Percentiles rank a stretch among this genome's conserved stretches.
Evolutionary conservation across 164 flowering plant species (phyloP).

Genomic region (Protea cynaroides): DNA sequence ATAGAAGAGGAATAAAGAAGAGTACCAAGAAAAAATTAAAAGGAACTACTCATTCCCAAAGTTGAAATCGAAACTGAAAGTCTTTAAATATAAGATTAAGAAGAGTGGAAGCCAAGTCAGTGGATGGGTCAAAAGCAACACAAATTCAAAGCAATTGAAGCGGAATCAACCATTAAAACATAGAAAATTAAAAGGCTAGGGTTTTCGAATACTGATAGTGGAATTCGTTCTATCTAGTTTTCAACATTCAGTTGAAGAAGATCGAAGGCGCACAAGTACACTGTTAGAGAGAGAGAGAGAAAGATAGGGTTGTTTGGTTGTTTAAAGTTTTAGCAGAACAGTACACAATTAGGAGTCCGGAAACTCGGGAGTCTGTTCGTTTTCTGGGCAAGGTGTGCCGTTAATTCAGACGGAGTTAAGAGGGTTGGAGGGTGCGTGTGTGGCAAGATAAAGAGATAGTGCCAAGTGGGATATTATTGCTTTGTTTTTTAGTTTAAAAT

Average conservation of each 20-base stretch:
- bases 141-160: too few relatives aligned
- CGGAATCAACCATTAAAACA: not conserved
- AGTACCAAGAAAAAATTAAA: not conserved
- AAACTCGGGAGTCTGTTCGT: constrained; percentile 7
- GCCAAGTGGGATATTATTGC: constrained; percentile 19
- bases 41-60: not conserved
- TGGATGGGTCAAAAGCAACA: too few relatives aligned
- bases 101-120: too few relatives aligned
- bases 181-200: not conserved
- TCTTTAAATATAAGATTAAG: too few relatives aligned
- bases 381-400: constrained; percentile 17
- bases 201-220: too few relatives aligned
- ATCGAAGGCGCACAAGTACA: too few relatives aligned
- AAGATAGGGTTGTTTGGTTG: too few relatives aligned
- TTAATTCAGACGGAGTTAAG: constrained; percentile 29
- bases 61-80: constrained; percentile 3
- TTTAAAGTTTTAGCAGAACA: too few relatives aligned
- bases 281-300: too few relatives aligned
- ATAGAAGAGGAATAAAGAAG: not conserved
- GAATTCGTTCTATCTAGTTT: too few relatives aligned
- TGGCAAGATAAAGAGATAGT: constrained; percentile 10
- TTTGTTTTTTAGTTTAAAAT: not conserved
- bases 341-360: constrained; percentile 1
- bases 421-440: too few relatives aligned
- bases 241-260: too few relatives aligned